Conservation (phyloP, 2,329 filamentous ascomycete species). For the Colletotrichum cordylinicola region DNA sequence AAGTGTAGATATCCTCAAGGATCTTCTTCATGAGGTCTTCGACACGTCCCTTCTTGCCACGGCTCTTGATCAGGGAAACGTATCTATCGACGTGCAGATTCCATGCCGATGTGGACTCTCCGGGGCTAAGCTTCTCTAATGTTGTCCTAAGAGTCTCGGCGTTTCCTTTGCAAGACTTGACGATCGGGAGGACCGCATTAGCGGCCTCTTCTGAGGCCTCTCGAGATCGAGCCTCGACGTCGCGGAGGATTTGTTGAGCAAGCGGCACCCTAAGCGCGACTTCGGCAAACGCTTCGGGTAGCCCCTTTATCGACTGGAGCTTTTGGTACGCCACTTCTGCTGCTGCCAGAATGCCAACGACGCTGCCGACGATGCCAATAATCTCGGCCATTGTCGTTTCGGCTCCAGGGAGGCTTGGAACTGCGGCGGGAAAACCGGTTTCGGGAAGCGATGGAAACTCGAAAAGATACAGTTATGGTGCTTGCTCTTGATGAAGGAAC, state of each 20-base stretch:
- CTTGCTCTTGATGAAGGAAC: too few species aligned
- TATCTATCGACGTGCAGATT: not conserved
- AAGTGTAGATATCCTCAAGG: not conserved
- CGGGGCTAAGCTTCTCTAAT: not conserved
- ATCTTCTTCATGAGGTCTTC: not conserved
- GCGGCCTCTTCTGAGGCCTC: not conserved
- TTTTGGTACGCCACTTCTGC: not conserved
- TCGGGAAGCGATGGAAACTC: too few species aligned
- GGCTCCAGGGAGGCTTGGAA: too few species aligned
- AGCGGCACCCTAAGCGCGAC: not conserved
- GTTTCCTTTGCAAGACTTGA: not conserved
- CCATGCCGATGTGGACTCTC: not conserved
- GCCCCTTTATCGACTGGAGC: not conserved
- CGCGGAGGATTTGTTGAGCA: not conserved
- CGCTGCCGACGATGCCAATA: not conserved
- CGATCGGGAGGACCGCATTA: accelerated
- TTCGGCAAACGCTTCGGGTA: not conserved
- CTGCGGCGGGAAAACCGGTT: too few species aligned
- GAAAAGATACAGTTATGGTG: too few species aligned
- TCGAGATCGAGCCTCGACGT: not conserved
- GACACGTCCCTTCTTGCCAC: not conserved
- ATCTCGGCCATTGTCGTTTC: not conserved
- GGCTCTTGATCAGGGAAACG: not conserved
- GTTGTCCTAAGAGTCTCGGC: not conserved
- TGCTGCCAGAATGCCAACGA: not conserved